A percentile compares a stretch with the other conserved stretches of the same genome.
Evolutionary conservation across 1,284 basidiomycete species (phyloP).

Genomic region (Lignosus rhinocerotis): DNA sequence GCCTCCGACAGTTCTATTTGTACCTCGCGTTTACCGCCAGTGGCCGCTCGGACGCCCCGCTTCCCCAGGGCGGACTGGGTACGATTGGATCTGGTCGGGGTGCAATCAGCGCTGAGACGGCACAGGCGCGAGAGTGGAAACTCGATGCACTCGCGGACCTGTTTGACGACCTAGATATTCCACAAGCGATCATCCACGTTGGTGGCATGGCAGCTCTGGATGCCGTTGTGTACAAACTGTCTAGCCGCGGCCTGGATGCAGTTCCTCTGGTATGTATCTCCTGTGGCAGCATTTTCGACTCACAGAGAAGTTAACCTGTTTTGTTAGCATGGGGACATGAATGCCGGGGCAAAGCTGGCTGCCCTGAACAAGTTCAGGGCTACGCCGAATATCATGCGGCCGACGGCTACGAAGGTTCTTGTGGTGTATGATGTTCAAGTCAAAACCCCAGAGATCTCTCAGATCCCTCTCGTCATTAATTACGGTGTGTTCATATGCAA

Average conservation of each 20-base stretch:
- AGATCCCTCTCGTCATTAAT: slow-evolving; percentile 90
- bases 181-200: slow-evolving; percentile 87
- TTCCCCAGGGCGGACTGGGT: slow-evolving; percentile 68
- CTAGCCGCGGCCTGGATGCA: slow-evolving; percentile 81
- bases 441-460: slow-evolving; percentile 85
- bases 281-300: background rate
- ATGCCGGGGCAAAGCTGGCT: slow-evolving; percentile 74
- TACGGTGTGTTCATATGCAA: slow-evolving; percentile 57
- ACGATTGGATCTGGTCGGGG: slow-evolving; percentile 89
- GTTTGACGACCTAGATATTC: slow-evolving; percentile 86
- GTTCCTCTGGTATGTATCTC: slow-evolving; percentile 68
- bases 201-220: slow-evolving; percentile 85
- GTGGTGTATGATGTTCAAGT: slow-evolving; percentile 91
- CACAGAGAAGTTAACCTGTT: background rate
- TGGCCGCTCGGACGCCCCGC: slow-evolving; percentile 63
- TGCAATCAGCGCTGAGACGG: slow-evolving; percentile 77
- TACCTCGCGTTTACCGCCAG: slow-evolving; percentile 91
- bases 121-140: slow-evolving; percentile 95
- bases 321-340: slow-evolving; percentile 83
- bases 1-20: slow-evolving; percentile 90
- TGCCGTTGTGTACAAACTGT: slow-evolving; percentile 87
- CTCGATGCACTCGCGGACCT: slow-evolving; percentile 92
- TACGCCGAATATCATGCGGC: slow-evolving; percentile 57
- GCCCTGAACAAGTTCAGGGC: slow-evolving; percentile 80
- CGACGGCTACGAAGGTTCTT: slow-evolving; percentile 68